Evolutionary conservation across 805 yeast species (phyloP).

Genomic region (Candida namnaoensis): DNA sequence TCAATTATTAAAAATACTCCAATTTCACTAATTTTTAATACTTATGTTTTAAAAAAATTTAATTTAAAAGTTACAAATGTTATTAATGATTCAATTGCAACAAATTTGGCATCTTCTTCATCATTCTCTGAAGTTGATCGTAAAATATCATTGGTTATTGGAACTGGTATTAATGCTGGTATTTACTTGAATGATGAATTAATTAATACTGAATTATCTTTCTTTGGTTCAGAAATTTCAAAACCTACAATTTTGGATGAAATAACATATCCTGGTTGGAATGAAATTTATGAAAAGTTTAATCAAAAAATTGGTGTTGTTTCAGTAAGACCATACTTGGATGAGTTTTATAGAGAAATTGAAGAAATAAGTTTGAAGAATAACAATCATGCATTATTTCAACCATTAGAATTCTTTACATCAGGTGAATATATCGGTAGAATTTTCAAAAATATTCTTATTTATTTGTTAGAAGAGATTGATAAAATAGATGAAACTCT

Average conservation of each 20-base stretch:
- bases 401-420: slow-evolving; percentile 48
- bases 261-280: slow-evolving; percentile 26
- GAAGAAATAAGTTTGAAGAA: too few relatives aligned
- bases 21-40: too few relatives aligned
- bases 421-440: slow-evolving; percentile 53
- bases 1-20: too few relatives aligned
- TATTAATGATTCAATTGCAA: slow-evolving; percentile 62
- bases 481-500: slow-evolving; percentile 17
- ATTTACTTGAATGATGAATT: slow-evolving; percentile 24
- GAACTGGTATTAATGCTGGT: slow-evolving; percentile 59
- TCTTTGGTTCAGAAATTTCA: too few relatives aligned
- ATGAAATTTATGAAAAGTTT: neutral
- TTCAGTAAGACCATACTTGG: too few relatives aligned
- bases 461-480: too few relatives aligned
- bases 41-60: too few relatives aligned
- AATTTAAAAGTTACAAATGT: slow-evolving; percentile 33
- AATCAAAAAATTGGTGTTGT: slow-evolving; percentile 2
- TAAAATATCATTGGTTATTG: slow-evolving; percentile 60
- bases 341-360: too few relatives aligned
- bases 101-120: slow-evolving; percentile 35
- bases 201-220: slow-evolving; percentile 45
- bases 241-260: slow-evolving; percentile 30
- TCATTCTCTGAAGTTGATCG: slow-evolving; percentile 26
- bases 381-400: slow-evolving; percentile 25
- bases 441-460: too few relatives aligned